phyloP scores from a whole-genome alignment of 306 rosid species.

The Rosa persica region DNA sequence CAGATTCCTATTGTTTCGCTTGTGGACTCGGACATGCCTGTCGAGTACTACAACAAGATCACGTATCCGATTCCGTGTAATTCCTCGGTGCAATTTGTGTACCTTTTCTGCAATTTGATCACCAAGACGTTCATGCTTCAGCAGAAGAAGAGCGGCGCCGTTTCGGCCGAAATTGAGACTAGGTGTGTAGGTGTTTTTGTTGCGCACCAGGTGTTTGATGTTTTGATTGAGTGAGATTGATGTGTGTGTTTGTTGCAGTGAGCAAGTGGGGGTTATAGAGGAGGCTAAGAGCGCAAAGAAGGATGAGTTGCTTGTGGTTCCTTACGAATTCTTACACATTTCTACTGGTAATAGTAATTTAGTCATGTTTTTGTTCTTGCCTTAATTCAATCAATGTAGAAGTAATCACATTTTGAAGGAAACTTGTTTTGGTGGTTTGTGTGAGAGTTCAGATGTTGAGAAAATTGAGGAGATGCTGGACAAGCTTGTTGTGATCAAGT shows the following conservation, averaged over 20 bases:
- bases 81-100: slow-evolving; percentile 63
- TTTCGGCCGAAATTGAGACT: background rate
- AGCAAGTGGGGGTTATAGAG: slow-evolving; percentile 34
- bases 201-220: background rate
- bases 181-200: background rate
- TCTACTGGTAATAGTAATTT: background rate
- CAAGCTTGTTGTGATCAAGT: slow-evolving; percentile 69
- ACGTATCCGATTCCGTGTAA: slow-evolving; percentile 82
- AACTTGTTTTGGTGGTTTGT: background rate
- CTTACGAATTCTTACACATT: slow-evolving; percentile 29
- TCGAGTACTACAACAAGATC: slow-evolving; percentile 47
- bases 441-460: slow-evolving; percentile 38
- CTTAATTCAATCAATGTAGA: background rate
- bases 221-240: background rate
- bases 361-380: background rate
- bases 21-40: slow-evolving; percentile 64
- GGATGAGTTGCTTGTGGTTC: slow-evolving; percentile 45
- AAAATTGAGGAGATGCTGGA: slow-evolving; percentile 59
- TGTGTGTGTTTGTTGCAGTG: slow-evolving; percentile 30
- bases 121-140: slow-evolving; percentile 67
- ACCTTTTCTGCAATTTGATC: slow-evolving; percentile 71
- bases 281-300: slow-evolving; percentile 23
- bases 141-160: slow-evolving; percentile 31
- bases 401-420: background rate
- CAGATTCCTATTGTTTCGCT: slow-evolving; percentile 77